Evolutionary conservation across 768 basidiomycete species (phyloP).

Genomic region (Naganishia randhawae): DNA sequence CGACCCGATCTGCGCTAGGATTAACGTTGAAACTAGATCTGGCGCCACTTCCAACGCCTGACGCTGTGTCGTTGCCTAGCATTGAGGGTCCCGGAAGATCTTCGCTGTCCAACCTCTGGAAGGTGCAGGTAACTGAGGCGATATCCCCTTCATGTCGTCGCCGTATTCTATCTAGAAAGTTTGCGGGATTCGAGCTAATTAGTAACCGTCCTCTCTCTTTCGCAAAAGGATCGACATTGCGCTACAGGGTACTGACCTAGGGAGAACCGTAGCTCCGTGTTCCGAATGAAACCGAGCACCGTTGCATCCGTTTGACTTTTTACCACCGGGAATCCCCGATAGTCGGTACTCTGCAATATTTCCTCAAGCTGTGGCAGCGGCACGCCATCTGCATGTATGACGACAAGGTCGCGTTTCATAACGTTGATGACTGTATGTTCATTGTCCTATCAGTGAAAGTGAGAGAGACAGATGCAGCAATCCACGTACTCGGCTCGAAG

Average conservation of each 20-base stretch:
- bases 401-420: slow-evolving; percentile 77
- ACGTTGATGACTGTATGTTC: slow-evolving; percentile 68
- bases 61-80: background rate
- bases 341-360: slow-evolving; percentile 65
- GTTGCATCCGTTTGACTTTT: slow-evolving; percentile 59
- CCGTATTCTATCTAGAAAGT: slow-evolving; percentile 64
- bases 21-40: background rate
- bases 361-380: slow-evolving; percentile 56
- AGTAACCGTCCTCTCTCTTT: too few relatives aligned
- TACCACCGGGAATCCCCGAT: slow-evolving; percentile 89
- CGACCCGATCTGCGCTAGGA: slow-evolving; percentile 45
- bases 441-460: background rate
- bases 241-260: slow-evolving; percentile 58
- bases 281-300: slow-evolving; percentile 80
- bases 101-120: slow-evolving; percentile 51
- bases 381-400: slow-evolving; percentile 71
- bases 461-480: background rate
- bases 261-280: slow-evolving; percentile 78
- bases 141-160: slow-evolving; percentile 60
- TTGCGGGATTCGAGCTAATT: background rate
- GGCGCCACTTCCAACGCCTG: background rate
- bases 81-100: background rate
- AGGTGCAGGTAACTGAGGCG: slow-evolving; percentile 68
- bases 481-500: slow-evolving; percentile 72
- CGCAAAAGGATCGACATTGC: background rate